Evolutionary conservation across 202 grass and related monocot species (phyloP).

Genomic region (Panicum hallii): DNA sequence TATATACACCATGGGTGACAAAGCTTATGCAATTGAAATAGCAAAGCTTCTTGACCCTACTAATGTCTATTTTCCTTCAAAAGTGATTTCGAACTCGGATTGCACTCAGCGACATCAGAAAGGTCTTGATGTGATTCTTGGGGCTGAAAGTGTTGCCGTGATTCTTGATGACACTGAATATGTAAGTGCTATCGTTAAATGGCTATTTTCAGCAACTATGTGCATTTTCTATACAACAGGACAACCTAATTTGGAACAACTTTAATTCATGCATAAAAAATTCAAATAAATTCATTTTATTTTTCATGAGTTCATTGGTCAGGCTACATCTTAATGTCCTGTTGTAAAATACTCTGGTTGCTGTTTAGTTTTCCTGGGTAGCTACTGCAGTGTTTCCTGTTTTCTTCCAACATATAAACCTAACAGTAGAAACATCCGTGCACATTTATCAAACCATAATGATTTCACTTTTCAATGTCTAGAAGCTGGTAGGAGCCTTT

Average conservation of each 20-base stretch:
- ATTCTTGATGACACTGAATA: conserved; percentile 93
- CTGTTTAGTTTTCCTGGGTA: not conserved
- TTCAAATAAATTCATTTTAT: not conserved
- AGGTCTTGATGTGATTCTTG: conserved; percentile 92
- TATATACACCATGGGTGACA: conserved; percentile 91
- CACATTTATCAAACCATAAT: not conserved
- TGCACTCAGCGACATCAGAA: conserved; percentile 86
- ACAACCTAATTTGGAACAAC: not conserved
- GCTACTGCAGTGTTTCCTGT: not conserved
- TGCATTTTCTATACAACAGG: not conserved
- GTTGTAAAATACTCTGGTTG: conserved; percentile 12
- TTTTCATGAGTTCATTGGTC: conserved; percentile 5
- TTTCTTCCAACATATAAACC: conserved; percentile 26
- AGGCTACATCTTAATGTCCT: conserved; percentile 7
- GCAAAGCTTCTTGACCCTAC: conserved; percentile 88
- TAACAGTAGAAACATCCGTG: not conserved
- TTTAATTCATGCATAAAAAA: not conserved
- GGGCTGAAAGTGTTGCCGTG: conserved; percentile 71
- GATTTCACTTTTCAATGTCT: not conserved
- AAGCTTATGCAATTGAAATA: conserved; percentile 80
- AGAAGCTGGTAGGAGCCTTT: not conserved
- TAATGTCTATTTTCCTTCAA: conserved; percentile 79
- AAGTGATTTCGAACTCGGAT: conserved; percentile 86
- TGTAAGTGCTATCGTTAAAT: conserved; percentile 57
- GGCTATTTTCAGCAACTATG: conserved; percentile 22